phyloP scores from a whole-genome alignment of 345 rosid genomes.

The Moricandia arvensis region DNA sequence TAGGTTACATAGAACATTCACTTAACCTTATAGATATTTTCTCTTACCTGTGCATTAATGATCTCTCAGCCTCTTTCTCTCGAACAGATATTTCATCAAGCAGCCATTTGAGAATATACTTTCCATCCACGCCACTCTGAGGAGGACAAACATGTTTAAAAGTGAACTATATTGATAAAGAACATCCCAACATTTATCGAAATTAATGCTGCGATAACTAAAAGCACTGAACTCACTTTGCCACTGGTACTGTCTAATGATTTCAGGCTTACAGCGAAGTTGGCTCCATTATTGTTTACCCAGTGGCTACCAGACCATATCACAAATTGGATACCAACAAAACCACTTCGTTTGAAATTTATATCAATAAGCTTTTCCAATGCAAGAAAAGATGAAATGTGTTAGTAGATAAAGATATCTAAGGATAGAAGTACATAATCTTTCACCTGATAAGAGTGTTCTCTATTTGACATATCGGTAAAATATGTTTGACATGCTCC shows the following conservation, averaged over 20 bases:
- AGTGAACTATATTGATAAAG: background rate
- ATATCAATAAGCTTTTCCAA: constrained; percentile 41
- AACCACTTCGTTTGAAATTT: constrained; percentile 47
- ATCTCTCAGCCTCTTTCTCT: constrained; percentile 69
- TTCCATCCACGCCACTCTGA: constrained; percentile 42
- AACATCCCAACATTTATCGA: background rate
- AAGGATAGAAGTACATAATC: background rate
- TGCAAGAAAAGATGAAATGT: background rate
- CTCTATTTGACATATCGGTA: constrained; percentile 39
- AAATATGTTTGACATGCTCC: constrained; percentile 66
- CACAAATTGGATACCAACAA: constrained; percentile 56
- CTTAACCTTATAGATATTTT: no score
- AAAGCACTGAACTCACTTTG: constrained; percentile 35
- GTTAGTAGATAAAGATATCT: constrained; percentile 6
- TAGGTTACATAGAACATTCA: no score
- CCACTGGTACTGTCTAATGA: constrained; percentile 32
- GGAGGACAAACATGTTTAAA: constrained; percentile 1
- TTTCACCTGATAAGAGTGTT: constrained; percentile 53
- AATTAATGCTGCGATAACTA: background rate
- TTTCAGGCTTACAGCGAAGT: constrained; percentile 45
- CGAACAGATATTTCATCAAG: constrained; percentile 59
- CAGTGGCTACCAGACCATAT: constrained; percentile 58
- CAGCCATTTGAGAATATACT: constrained; percentile 55
- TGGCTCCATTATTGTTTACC: constrained; percentile 53
- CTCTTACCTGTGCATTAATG: constrained; percentile 59